Evolutionary conservation across 106 monocot species (phyloP).

Genomic region (Gastrodia elata): DNA sequence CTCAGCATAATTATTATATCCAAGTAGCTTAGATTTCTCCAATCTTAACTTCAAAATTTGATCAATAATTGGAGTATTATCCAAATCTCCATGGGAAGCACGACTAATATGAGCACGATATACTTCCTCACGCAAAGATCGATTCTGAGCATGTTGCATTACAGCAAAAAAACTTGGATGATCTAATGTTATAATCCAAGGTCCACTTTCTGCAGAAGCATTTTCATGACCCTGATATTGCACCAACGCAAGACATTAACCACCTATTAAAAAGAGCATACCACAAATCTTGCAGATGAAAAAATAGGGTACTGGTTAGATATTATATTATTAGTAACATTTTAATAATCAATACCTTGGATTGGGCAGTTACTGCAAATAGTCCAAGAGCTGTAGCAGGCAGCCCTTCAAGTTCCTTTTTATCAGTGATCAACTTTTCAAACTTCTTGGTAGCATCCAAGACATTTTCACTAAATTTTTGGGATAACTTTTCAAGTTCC

Average conservation of each 20-base stretch:
- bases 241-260: not conserved
- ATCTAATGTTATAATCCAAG: constrained; percentile 94
- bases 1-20: constrained; percentile 93
- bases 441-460: constrained; percentile 92
- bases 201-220: constrained; percentile 90
- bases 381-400: constrained; percentile 83
- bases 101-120: constrained; percentile 73
- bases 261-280: not conserved
- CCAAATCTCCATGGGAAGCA: constrained; percentile 81
- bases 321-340: not conserved
- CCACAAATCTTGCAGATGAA: not conserved
- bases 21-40: constrained; percentile 93
- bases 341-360: constrained; percentile 49
- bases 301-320: not conserved
- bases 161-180: constrained; percentile 80
- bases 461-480: constrained; percentile 96
- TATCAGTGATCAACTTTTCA: constrained; percentile 85
- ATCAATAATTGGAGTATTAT: constrained; percentile 72
- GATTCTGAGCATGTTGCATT: constrained; percentile 88
- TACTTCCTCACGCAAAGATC: constrained; percentile 85
- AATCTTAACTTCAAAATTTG: constrained; percentile 72
- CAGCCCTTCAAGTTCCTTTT: constrained; percentile 82
- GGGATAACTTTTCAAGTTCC: constrained; percentile 84
- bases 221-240: constrained; percentile 79
- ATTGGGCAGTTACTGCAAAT: constrained; percentile 75